Evolutionary conservation across 2,329 filamentous ascomycete genomes (phyloP).

Genomic region (Zalaria obscura): DNA sequence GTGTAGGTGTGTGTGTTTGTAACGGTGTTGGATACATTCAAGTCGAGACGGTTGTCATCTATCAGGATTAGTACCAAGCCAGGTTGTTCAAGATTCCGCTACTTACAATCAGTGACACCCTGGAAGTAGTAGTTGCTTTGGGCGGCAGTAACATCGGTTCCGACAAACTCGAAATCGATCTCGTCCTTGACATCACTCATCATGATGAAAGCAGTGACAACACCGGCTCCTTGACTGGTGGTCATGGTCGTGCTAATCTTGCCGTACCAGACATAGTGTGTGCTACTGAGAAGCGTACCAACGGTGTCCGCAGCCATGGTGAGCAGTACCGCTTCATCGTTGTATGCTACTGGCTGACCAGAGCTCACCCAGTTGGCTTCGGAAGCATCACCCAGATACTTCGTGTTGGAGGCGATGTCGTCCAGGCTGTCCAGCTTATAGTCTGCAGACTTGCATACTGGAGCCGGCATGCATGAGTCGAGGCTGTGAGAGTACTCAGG

Average conservation of each 20-base stretch:
- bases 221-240: slow-evolving; percentile 71
- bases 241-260: slow-evolving; percentile 76
- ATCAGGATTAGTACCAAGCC: background rate
- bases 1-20: slow-evolving; percentile 77
- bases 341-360: slow-evolving; percentile 55
- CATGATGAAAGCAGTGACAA: slow-evolving; percentile 94
- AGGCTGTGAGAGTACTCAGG: slow-evolving; percentile 69
- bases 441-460: slow-evolving; percentile 61
- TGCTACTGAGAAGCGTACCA: slow-evolving; percentile 74
- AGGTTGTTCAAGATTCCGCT: no score
- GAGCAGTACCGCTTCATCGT: slow-evolving; percentile 55
- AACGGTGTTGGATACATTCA: slow-evolving; percentile 56
- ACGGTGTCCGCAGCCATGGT: slow-evolving; percentile 81
- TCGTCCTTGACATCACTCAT: slow-evolving; percentile 95
- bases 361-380: slow-evolving; percentile 80
- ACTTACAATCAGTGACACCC: slow-evolving; percentile 78
- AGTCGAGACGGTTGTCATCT: slow-evolving; percentile 67
- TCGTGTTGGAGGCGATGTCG: slow-evolving; percentile 53
- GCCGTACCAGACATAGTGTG: slow-evolving; percentile 93
- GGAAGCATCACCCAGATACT: slow-evolving; percentile 74
- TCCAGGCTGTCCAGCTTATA: slow-evolving; percentile 64
- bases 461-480: slow-evolving; percentile 72
- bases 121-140: slow-evolving; percentile 98
- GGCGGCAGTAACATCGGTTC: slow-evolving; percentile 58
- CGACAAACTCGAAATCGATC: slow-evolving; percentile 94